phyloP scores from a whole-genome alignment of 441 rosid genomes.

The Omphalea diandra region DNA sequence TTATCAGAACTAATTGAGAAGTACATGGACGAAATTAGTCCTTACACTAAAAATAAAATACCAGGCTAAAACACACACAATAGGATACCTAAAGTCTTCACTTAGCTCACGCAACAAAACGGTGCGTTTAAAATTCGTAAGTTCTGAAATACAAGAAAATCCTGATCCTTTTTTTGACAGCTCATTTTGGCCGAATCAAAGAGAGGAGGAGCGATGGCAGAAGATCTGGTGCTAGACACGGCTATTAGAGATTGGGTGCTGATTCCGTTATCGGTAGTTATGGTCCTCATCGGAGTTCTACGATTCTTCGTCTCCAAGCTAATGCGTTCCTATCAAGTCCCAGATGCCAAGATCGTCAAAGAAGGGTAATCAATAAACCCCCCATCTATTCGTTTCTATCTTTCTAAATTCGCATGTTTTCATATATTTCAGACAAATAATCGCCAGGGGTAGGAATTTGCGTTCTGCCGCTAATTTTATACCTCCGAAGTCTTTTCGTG shows the following conservation, averaged over 20 bases:
- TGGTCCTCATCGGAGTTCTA: constrained; percentile 89
- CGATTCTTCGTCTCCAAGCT: constrained; percentile 87
- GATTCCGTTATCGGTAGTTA: constrained; percentile 86
- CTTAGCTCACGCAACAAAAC: too few species aligned
- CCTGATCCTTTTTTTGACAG: too few species aligned
- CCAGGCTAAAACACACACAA: too few species aligned
- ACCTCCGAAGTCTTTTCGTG: constrained; percentile 78
- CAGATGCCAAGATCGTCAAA: constrained; percentile 75
- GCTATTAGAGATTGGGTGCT: constrained; percentile 99
- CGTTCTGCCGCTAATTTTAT: constrained; percentile 87
- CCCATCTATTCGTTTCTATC: not conserved
- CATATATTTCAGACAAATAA: constrained; percentile 55
- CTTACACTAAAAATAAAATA: too few species aligned
- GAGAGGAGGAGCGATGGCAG: constrained; percentile 58
- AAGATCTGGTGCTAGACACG: constrained; percentile 88
- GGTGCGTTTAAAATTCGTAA: too few species aligned
- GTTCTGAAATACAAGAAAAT: too few species aligned
- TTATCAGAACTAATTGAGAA: too few species aligned
- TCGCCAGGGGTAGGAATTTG: constrained; percentile 84
- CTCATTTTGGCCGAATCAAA: not conserved
- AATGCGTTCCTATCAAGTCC: constrained; percentile 69
- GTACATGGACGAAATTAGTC: too few species aligned
- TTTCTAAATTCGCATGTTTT: not conserved
- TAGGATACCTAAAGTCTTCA: too few species aligned
- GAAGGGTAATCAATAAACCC: constrained; percentile 70